Conservation (phyloP, 1,284 basidiomycete species). For the Sporisorium exsertum region DNA sequence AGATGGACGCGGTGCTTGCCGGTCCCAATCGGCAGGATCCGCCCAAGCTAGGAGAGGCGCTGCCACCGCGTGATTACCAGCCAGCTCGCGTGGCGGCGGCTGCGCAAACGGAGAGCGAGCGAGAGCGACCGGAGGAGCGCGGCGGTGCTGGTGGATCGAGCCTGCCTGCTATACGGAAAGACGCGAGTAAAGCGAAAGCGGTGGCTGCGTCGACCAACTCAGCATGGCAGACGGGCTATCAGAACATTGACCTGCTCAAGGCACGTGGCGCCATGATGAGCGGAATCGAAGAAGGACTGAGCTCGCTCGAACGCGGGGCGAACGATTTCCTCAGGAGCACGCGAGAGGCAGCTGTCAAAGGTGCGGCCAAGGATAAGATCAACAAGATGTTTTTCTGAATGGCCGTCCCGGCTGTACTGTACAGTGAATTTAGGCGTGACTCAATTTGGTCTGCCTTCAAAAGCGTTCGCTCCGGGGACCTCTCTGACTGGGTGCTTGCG, state of each 20-base stretch:
- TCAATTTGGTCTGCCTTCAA: not conserved
- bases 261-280: slow-evolving; percentile 56
- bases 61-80: slow-evolving; percentile 34
- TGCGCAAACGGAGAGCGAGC: not conserved
- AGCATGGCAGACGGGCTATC: slow-evolving; percentile 32
- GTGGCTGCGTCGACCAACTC: slow-evolving; percentile 37
- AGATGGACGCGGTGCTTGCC: slow-evolving; percentile 53
- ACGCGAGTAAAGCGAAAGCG: slow-evolving; percentile 35
- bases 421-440: not conserved
- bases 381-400: slow-evolving; percentile 46
- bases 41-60: slow-evolving; percentile 41
- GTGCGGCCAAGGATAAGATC: slow-evolving; percentile 58
- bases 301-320: slow-evolving; percentile 53
- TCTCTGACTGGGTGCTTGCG: too few species aligned
- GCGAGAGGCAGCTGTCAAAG: slow-evolving; percentile 58
- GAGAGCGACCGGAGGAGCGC: slow-evolving; percentile 5
- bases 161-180: slow-evolving; percentile 17
- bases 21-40: slow-evolving; percentile 52
- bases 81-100: slow-evolving; percentile 7
- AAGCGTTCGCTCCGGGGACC: not conserved
- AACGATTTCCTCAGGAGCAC: slow-evolving; percentile 61
- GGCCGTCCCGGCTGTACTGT: not conserved
- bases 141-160: slow-evolving; percentile 9
- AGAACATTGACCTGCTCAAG: slow-evolving; percentile 53
- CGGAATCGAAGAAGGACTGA: slow-evolving; percentile 58